These are phyloP conservation scores for Agrocybe praecox DNA, from an alignment of 768 basidiomycete species.

Conservation along the genomic window DNA sequence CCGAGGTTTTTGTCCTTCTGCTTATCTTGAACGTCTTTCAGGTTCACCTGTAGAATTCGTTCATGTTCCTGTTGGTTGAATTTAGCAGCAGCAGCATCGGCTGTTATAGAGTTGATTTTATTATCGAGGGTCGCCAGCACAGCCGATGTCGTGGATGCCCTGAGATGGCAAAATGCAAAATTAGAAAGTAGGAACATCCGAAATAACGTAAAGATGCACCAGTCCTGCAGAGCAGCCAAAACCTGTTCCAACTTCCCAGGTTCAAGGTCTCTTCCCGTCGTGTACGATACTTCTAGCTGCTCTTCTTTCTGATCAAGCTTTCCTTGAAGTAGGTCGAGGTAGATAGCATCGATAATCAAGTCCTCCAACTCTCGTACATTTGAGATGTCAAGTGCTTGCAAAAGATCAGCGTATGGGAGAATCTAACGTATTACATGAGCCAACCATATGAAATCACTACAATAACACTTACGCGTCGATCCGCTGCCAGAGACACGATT, in stretches of 20 bases:
- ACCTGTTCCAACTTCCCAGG: conserved; percentile 67
- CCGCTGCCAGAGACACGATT: conserved; percentile 79
- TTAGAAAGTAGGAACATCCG: neutral
- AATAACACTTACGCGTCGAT: conserved; percentile 64
- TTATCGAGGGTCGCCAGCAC: conserved; percentile 75
- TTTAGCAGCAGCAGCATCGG: conserved; percentile 42
- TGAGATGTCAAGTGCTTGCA: conserved; percentile 70
- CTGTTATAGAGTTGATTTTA: conserved; percentile 61
- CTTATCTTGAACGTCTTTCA: conserved; percentile 67
- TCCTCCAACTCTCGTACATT: conserved; percentile 92
- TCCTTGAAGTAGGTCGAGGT: conserved; percentile 85
- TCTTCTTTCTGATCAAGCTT: conserved; percentile 93
- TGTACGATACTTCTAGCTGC: conserved; percentile 90
- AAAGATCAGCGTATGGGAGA: conserved; percentile 77
- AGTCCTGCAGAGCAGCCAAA: conserved; percentile 63
- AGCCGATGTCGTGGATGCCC: conserved; percentile 70
- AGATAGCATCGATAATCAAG: conserved; percentile 96
- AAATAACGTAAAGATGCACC: conserved; percentile 42
- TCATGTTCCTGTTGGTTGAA: conserved; percentile 57
- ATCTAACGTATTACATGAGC: conserved; percentile 51
- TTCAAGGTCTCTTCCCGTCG: conserved; percentile 90
- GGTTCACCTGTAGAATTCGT: conserved; percentile 44
- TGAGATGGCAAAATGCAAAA: conserved; percentile 26
- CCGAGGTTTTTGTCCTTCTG: conserved; percentile 58
- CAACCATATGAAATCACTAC: conserved; percentile 1